Evolutionary conservation across 2,329 filamentous ascomycete genomes (phyloP), one percentile per base, ranked within the genome.

Genomic region (Arthroderma sp.): DNA sequence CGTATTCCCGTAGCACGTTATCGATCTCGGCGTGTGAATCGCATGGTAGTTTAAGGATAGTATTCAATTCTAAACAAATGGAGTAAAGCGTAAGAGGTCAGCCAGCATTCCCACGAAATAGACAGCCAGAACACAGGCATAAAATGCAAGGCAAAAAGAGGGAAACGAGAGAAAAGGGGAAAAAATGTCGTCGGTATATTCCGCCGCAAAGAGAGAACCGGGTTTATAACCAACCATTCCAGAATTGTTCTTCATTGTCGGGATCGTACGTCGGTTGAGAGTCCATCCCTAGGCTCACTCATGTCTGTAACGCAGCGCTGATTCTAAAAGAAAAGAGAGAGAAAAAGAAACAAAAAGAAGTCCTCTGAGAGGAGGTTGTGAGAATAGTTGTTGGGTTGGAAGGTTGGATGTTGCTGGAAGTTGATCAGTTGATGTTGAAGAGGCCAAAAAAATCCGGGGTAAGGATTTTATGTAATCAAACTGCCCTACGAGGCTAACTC

Each of bases 161-260:
- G 29, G 30, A 37, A 36, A 44, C 42, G 33, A 47, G 11, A 15
- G 31, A 31, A 28, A 15, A 11, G 22, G 22, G 46, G 39, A 10
- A 36, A 47, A 15, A 28, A 38, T 30, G 6, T 27, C 36, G 34
- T 27, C 7, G 10, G n/a, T n/a, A 8, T 40, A 40, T 40, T n/a
- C 22, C 34, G 31, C 43, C 38, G 49, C 44, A 53, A 50, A 49
- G 48, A 55, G 54, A 55, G 43, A 59, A 15, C 27, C n/a, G 10
- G 9, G 22, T 11, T 64, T 53, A 54, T 28, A 48, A 60, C 74
- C 62, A 63, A 94, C 88, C 84, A 66, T 80, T 74, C 89, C 87
- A 95, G 69, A 94, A 87, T 66, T 88, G 81, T 63, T 86, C 77
- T 68, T 86, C 85, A 64, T 78, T 81, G 65, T 88, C 82, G 64